Evolutionary conservation across 225 moss, liverwort and hornwort species (phyloP).

Genomic region (Physcomitrellopsis africana): DNA sequence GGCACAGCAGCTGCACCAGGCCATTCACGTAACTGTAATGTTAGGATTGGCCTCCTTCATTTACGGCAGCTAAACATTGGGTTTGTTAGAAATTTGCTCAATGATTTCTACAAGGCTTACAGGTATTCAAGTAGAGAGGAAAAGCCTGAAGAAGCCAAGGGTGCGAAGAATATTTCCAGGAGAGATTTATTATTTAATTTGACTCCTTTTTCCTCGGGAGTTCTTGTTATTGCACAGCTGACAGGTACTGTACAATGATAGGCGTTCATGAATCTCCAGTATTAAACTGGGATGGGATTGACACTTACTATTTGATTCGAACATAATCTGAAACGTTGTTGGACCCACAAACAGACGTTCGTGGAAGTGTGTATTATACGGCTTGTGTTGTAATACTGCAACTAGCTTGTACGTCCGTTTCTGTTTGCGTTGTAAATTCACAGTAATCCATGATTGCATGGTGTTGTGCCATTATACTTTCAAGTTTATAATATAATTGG

Average conservation of each 20-base stretch:
- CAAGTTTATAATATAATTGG: too few species aligned
- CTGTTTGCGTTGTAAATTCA: not conserved
- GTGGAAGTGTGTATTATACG: not conserved
- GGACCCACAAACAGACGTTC: not conserved
- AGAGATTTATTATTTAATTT: not conserved
- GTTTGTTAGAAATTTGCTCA: too few species aligned
- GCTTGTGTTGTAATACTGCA: not conserved
- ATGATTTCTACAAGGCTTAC: not conserved
- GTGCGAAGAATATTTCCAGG: not conserved
- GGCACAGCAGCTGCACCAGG: too few species aligned
- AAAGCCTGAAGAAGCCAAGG: not conserved
- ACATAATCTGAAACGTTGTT: not conserved
- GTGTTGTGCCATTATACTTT: too few species aligned
- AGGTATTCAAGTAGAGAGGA: not conserved
- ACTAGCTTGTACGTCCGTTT: not conserved
- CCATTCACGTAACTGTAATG: too few species aligned
- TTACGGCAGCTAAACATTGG: too few species aligned
- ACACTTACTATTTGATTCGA: not conserved
- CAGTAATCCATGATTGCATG: too few species aligned
- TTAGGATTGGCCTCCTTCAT: too few species aligned
- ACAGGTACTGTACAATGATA: slow-evolving; percentile 15
- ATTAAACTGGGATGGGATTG: not conserved
- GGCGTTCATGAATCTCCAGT: not conserved
- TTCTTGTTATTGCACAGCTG: not conserved
- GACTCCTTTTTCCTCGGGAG: not conserved